These are phyloP conservation scores for Plasmodium chabaudi DNA, from an alignment of 169 alveolate species.

Conservation along the genomic window DNA sequence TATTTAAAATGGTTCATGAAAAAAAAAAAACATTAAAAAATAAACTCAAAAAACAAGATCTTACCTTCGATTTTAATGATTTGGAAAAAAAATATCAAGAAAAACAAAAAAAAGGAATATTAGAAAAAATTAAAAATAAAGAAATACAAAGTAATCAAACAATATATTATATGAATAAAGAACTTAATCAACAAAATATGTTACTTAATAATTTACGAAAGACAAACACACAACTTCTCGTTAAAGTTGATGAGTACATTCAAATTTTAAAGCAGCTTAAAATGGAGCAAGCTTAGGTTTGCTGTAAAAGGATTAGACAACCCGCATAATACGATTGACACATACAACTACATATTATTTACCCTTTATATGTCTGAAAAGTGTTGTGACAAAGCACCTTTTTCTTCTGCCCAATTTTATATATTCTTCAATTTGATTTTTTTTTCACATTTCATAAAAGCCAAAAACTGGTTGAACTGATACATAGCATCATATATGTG, in stretches of 20 bases:
- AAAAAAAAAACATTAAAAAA: slow-evolving; percentile 41
- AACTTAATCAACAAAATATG: slow-evolving; percentile 4
- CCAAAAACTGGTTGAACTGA: too few species aligned
- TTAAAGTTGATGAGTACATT: slow-evolving; percentile 27
- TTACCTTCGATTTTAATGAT: slow-evolving; percentile 51
- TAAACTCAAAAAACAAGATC: slow-evolving; percentile 56
- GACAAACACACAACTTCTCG: slow-evolving; percentile 24
- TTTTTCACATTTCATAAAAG: too few species aligned
- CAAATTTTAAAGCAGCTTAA: slow-evolving; percentile 23
- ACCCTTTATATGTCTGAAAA: too few species aligned
- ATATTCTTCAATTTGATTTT: too few species aligned
- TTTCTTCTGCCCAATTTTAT: too few species aligned
- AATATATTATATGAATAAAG: slow-evolving; percentile 14
- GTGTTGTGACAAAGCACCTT: too few species aligned
- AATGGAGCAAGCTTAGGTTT: slow-evolving; percentile 2
- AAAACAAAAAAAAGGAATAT: slow-evolving; percentile 58
- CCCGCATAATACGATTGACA: too few species aligned
- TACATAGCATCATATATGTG: too few species aligned
- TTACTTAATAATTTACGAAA: slow-evolving; percentile 35
- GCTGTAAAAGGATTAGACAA: too few species aligned
- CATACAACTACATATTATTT: too few species aligned
- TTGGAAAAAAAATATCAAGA: slow-evolving; percentile 72
- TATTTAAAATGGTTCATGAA: slow-evolving; percentile 24
- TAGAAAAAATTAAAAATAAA: slow-evolving; percentile 48
- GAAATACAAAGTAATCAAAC: slow-evolving; percentile 33